Conservation (phyloP, 1,284 basidiomycete genomes). For the Malassezia dermatis region DNA sequence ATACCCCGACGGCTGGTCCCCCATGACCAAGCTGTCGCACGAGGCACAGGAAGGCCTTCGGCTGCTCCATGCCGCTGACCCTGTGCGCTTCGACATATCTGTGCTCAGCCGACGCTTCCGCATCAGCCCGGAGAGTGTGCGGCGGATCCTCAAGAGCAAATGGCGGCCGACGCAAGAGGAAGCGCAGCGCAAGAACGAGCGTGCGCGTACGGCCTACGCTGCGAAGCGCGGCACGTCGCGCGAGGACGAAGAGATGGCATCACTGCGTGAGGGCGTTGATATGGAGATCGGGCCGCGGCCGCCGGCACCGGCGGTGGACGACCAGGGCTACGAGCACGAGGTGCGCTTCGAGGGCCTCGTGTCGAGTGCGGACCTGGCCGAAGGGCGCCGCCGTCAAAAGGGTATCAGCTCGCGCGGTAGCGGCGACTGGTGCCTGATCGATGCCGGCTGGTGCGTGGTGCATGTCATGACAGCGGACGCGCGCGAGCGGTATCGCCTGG, state of each 20-base stretch:
- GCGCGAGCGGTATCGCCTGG: constrained; percentile 35
- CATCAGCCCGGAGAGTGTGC: constrained; percentile 34
- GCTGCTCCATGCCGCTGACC: constrained; percentile 32
- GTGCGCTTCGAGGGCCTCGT: constrained; percentile 40
- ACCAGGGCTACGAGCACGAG: constrained; percentile 13
- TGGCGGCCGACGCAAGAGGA: constrained; percentile 6
- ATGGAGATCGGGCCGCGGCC: constrained; percentile 1
- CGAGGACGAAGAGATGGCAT: constrained; percentile 13
- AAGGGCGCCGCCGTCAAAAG: constrained; percentile 17
- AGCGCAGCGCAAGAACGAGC: constrained; percentile 13
- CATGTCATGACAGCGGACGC: constrained; percentile 43
- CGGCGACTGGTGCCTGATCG: constrained; percentile 45
- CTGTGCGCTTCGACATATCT: constrained; percentile 27
- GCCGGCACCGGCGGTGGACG: background rate
- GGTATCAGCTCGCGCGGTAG: constrained; percentile 29
- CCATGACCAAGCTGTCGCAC: constrained; percentile 36
- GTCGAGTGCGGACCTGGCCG: constrained; percentile 24
- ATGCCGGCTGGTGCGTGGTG: constrained; percentile 47
- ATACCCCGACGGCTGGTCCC: constrained; percentile 41
- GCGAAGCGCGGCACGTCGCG: background rate
- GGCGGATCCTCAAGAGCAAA: constrained; percentile 30
- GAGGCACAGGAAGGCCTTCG: constrained; percentile 43
- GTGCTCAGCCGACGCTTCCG: constrained; percentile 32
- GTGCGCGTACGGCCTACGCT: background rate
- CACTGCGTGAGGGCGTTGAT: constrained; percentile 2